Percentiles rank a stretch among this genome's conserved stretches.
phyloP scores from a whole-genome alignment of 257 asterid species.

The Lantana camara region DNA sequence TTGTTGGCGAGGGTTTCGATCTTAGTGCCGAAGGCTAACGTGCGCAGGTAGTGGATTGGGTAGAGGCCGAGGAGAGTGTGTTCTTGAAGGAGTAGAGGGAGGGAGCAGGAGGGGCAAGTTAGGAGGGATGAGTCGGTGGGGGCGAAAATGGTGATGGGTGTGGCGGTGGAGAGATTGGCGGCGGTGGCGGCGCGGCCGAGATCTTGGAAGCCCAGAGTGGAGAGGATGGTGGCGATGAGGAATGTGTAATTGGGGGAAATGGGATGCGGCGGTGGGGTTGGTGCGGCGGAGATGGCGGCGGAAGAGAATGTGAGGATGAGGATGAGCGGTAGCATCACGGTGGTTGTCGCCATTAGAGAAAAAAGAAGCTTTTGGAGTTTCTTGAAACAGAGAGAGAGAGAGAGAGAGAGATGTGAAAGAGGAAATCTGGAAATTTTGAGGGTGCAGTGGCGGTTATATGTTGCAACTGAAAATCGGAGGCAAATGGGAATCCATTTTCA shows the following conservation, averaged over 20 bases:
- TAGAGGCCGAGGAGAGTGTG: conserved; percentile 74
- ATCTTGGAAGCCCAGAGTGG: conserved; percentile 56
- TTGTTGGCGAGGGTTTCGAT: conserved; percentile 51
- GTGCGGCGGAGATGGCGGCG: conserved; percentile 16
- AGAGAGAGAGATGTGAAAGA: not conserved
- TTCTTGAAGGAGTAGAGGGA: conserved; percentile 68
- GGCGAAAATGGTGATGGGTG: conserved; percentile 77
- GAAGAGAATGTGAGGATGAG: conserved; percentile 13
- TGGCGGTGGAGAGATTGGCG: conserved; percentile 38
- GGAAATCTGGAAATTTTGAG: not conserved
- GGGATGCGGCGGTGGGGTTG: conserved; percentile 23
- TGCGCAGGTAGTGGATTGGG: conserved; percentile 56
- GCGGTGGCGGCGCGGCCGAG: conserved; percentile 50
- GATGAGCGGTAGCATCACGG: conserved; percentile 16
- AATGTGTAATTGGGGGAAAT: conserved; percentile 24
- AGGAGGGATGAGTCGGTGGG: conserved; percentile 62
- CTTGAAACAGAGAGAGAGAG: conserved; percentile 10
- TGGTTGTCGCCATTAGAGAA: conserved; percentile 35
- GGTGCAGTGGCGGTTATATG: conserved; percentile 14
- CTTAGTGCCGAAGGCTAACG: conserved; percentile 69
- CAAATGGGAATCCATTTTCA: not conserved
- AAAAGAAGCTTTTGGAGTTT: conserved; percentile 13
- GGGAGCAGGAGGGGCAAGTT: conserved; percentile 75
- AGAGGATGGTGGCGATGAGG: conserved; percentile 45
- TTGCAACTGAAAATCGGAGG: conserved; percentile 2